Evolutionary conservation across 495 filamentous ascomycete species (phyloP).

Genomic region (Hypoxylon cercidicola): DNA sequence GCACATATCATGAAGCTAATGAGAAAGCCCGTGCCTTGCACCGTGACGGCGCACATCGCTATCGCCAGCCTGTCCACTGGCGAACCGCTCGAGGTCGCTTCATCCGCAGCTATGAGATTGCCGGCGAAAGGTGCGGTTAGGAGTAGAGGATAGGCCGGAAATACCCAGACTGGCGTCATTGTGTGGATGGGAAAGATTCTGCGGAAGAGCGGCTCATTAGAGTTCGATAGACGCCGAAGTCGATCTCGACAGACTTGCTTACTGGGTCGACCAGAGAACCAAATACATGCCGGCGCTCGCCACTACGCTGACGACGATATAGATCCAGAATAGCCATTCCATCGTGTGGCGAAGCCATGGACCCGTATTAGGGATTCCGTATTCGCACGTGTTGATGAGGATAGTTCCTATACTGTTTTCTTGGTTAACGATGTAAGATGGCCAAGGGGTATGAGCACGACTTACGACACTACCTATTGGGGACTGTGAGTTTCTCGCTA

Average conservation of each 20-base stretch:
- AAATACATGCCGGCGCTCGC: conserved; percentile 78
- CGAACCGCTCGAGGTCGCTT: conserved; percentile 43
- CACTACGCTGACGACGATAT: conserved; percentile 70
- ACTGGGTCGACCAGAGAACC: conserved; percentile 71
- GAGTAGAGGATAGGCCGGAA: conserved; percentile 87
- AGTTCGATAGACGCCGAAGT: neutral
- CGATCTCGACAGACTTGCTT: conserved; percentile 24
- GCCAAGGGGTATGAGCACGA: neutral
- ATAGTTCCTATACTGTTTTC: conserved; percentile 73
- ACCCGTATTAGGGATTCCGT: conserved; percentile 73
- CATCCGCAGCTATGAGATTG: conserved; percentile 65
- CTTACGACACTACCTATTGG: conserved; percentile 59
- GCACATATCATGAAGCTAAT: conserved; percentile 88
- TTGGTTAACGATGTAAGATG: neutral
- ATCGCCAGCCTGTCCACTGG: conserved; percentile 67
- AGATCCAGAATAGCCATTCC: conserved; percentile 77
- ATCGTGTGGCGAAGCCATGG: conserved; percentile 74
- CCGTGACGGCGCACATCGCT: conserved; percentile 74
- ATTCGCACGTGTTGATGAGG: conserved; percentile 81
- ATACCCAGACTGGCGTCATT: conserved; percentile 95
- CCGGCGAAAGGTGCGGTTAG: conserved; percentile 80
- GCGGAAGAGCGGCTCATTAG: conserved; percentile 14
- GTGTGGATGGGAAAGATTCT: conserved; percentile 80
- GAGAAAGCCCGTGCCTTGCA: conserved; percentile 86
- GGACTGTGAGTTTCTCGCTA: neutral